Conservation (phyloP, 2,329 filamentous ascomycete genomes). For the Diaporthe vaccinii region DNA sequence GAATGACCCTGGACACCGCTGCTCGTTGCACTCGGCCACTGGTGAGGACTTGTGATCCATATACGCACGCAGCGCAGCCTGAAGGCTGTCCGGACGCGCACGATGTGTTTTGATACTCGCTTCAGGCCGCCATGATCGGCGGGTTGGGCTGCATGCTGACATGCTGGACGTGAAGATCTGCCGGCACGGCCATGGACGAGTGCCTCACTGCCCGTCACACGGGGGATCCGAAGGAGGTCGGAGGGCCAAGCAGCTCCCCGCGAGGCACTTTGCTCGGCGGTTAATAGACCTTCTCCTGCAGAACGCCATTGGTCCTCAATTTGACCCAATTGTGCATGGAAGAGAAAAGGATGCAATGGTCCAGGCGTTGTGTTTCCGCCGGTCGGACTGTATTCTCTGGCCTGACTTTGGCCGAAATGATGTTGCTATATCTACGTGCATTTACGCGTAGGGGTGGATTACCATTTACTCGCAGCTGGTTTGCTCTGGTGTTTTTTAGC, state of each 20-base stretch:
- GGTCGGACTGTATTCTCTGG: too few species aligned
- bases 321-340: background rate
- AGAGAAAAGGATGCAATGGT: too few species aligned
- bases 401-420: too few species aligned
- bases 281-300: background rate
- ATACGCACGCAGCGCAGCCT: background rate
- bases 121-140: background rate
- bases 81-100: background rate
- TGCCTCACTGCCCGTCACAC: constrained; percentile 2
- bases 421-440: background rate
- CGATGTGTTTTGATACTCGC: background rate
- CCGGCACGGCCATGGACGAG: background rate
- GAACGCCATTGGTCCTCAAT: background rate
- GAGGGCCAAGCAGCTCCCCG: background rate
- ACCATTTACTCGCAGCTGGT: background rate
- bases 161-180: background rate
- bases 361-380: background rate
- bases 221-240: background rate
- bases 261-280: background rate
- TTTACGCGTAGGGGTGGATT: background rate
- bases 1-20: constrained; percentile 28
- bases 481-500: background rate
- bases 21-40: background rate
- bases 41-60: background rate
- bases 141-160: background rate